Base-by-base conservation (phyloP, 2,329 filamentous ascomycete species). In the Fusarium sp. region DNA sequence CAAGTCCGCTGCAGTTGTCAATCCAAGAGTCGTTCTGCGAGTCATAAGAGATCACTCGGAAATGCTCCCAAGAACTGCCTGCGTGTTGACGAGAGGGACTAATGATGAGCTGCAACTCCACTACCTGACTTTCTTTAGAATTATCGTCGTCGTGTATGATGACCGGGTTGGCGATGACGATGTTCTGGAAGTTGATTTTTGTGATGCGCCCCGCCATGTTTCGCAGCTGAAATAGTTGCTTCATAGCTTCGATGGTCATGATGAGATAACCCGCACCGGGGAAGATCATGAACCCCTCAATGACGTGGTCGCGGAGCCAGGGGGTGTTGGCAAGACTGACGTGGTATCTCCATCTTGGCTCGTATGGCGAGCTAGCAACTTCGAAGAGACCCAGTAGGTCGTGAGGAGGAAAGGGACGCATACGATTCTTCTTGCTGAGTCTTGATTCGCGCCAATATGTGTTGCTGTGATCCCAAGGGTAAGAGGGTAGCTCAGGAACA, bases 391-490 rank as follows among this genome's bases (percentile, higher is more conserved):
- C 62, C 2, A 67, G 9, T 1, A 65, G 45, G 12, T 67, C 64
- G 4, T 67, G 64, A 2, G 43, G 50, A 5, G 55, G 54, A 21
- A 60, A 64, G 0, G n/a, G 47, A 8, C 56, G 50, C 7, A 56
- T 7, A 6, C 53, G 58, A 23, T 58, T 47, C 12, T 40, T 30
- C 36, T 59, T 62, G 30, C 52, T 65, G 3, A 46, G 56, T 3
- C 56, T 17, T 1, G 56, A 62, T n/a, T 67, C 56, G 11, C 45
- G 61, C 64, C 61, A 67, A 36, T 65, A 67, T 11, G 38, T 61
- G 24, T 60, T 49, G 42, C 42, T 63, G 55, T 82, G 78, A 36
- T 82, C 75, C 80, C 80, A 84, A 0, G 74, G 69, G 62, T 84
- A 83, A 2, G 67, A 65, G 2, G 81, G 80, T 1, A 83, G 56